These are phyloP conservation scores for Crithidia fasciculata DNA, from an alignment of 208 protist genomes.

Conservation along the genomic window DNA sequence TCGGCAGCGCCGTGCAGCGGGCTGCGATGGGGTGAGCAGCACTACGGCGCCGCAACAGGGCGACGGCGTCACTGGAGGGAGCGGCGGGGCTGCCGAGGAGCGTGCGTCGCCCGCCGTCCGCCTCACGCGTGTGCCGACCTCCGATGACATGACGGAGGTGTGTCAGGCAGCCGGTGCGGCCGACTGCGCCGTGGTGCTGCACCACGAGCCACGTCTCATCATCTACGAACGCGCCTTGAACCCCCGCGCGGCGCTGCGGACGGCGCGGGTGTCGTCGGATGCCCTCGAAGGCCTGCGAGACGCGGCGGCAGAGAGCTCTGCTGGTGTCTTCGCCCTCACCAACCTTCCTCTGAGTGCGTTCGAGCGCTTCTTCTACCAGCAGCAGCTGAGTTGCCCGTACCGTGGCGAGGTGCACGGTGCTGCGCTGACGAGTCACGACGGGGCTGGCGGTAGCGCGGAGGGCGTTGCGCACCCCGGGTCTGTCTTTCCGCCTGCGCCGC, in stretches of 20 bases:
- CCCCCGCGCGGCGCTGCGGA: conserved; percentile 20
- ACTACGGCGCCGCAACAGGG: background rate
- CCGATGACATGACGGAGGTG: conserved; percentile 32
- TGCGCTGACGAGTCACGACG: too few species aligned
- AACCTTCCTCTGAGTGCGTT: conserved; percentile 43
- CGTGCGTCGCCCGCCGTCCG: background rate
- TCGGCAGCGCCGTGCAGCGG: conserved; percentile 10
- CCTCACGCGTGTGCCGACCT: conserved; percentile 8
- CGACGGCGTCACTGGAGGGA: background rate
- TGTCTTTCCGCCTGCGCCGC: background rate
- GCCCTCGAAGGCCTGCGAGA: conserved; percentile 29
- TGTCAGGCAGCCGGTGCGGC: conserved; percentile 12
- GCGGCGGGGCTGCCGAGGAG: background rate
- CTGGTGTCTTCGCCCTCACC: conserved; percentile 42
- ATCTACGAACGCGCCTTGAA: conserved; percentile 37
- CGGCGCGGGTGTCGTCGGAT: conserved; percentile 32
- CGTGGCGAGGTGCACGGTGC: background rate
- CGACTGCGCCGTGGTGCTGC: conserved; percentile 47
- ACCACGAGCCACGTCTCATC: conserved; percentile 63
- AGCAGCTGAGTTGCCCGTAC: conserved; percentile 33
- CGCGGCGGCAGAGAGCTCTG: conserved; percentile 37
- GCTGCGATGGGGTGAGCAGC: background rate
- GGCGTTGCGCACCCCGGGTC: background rate
- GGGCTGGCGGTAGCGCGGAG: background rate
- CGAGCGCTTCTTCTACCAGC: conserved; percentile 65